Base-by-base conservation (phyloP, 1,139 yeast genomes). In the Blastobotrys apis region DNA sequence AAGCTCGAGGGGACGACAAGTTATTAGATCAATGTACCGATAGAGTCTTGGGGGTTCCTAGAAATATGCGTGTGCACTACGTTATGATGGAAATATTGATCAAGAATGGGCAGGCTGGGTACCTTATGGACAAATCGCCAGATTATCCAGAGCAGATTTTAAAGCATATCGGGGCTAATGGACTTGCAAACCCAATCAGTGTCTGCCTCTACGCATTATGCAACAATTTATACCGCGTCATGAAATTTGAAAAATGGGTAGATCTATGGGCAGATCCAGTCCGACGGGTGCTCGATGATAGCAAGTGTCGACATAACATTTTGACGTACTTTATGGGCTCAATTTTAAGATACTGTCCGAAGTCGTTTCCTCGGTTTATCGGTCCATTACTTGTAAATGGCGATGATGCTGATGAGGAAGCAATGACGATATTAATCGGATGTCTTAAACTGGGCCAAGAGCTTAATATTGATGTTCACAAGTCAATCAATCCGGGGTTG, bases 111-210 rank as follows among this genome's bases (percentile, higher is more conserved):
- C 71, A 72, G 23, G 66, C 69, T 50, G 44, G 53, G 23, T 67
- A 63, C 41, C 64, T 84, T 5, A 47, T 81, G 4, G 53, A 59
- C 0, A 47, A 59, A 2, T 70, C 70, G 29, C 78, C 84, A 0
- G 47, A 57, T 1, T 77, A 81, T 47, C 54, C 77, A 5, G 53
- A 55, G 1, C 65, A 66, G 5, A 71, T 85, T 6, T 59, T 84
- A 8, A 52, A 65, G 0, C 62, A 72, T 8, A 77, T 84, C 67
- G 65, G 71, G 52, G 71, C 80, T 1, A 79, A 77, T 53, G 75
- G 85, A 0, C 60, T 85, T 44, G 83, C 94, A 0, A 83, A 80
- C 52, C 74, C 83, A 1, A 74, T 82, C 13, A 82, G 86, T 22
- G 84, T 81, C 57, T 73, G 84, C 13, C 54, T 86, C 0, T 69